These are phyloP conservation scores for Phytophthora tentaculata DNA, from an alignment of 352 stramenopile genomes.

Conservation along the genomic window DNA sequence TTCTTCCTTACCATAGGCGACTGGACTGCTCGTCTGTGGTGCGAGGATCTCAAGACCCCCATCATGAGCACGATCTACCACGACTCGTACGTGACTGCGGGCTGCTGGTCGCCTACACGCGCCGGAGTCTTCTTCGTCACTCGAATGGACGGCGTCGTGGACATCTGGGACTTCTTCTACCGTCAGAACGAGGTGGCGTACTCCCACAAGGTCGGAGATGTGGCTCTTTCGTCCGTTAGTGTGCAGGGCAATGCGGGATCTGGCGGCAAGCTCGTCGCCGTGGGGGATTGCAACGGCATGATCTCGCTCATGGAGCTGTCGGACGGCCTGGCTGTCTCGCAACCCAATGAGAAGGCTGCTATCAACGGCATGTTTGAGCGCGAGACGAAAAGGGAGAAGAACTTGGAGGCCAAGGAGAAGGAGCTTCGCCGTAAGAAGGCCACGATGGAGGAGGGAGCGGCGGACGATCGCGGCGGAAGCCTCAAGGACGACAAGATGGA, in stretches of 20 bases:
- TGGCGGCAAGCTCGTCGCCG: constrained; percentile 93
- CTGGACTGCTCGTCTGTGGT: constrained; percentile 97
- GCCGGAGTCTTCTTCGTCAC: constrained; percentile 98
- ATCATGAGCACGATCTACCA: constrained; percentile 98
- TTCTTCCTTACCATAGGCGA: constrained; percentile 98
- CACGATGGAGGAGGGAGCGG: constrained; percentile 82
- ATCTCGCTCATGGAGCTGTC: constrained; percentile 97
- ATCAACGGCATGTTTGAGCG: constrained; percentile 97
- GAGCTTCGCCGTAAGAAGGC: constrained; percentile 88
- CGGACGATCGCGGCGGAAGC: constrained; percentile 59
- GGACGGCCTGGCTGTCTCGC: constrained; percentile 89
- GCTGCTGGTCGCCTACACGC: constrained; percentile 96
- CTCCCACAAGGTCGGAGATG: constrained; percentile 96
- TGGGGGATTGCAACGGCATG: constrained; percentile 96
- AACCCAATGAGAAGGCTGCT: constrained; percentile 94
- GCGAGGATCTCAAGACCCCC: constrained; percentile 96
- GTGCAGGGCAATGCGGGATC: constrained; percentile 92
- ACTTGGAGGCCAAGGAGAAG: constrained; percentile 91
- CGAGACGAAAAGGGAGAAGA: constrained; percentile 97
- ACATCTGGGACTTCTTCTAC: constrained; percentile 98
- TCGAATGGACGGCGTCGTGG: constrained; percentile 96
- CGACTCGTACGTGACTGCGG: constrained; percentile 94
- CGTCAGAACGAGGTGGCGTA: constrained; percentile 97
- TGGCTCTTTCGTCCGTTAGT: constrained; percentile 91
- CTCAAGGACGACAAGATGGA: constrained; percentile 95